Evolutionary conservation across 495 filamentous ascomycete species (phyloP).

Genomic region (Tuber umbilicatum): DNA sequence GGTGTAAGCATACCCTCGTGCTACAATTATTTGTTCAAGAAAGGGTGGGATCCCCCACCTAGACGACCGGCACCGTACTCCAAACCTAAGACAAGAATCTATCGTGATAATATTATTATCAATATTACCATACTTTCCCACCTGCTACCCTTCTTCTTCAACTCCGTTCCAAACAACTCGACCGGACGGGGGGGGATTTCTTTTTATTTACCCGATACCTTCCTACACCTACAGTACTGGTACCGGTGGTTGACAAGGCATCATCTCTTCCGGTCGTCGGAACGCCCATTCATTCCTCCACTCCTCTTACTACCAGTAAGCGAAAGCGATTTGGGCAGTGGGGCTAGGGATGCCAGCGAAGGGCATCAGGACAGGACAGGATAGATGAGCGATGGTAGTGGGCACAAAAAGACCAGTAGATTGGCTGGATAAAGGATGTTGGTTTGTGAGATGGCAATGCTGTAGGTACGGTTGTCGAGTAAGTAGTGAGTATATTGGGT

Average conservation of each 20-base stretch:
- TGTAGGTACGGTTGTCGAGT: neutral
- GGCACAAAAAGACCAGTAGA: neutral
- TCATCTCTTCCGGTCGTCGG: neutral
- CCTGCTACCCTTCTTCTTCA: neutral
- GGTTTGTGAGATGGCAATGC: neutral
- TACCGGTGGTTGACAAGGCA: neutral
- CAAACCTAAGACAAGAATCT: neutral
- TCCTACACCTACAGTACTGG: neutral
- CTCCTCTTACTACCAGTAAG: neutral
- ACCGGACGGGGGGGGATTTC: neutral
- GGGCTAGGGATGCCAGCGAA: neutral
- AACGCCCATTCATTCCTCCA: neutral
- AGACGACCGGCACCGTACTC: neutral
- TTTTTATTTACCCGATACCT: neutral
- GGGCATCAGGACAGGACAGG: neutral
- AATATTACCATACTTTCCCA: neutral
- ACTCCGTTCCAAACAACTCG: neutral
- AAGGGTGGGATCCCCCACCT: neutral
- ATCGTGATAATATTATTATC: no score
- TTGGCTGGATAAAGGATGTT: conserved; percentile 3
- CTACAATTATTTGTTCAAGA: neutral
- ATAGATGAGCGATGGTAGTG: neutral
- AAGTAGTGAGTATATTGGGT: neutral
- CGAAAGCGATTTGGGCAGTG: neutral
- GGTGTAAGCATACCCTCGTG: neutral